phyloP scores from a whole-genome alignment of 371 early-diverging fungal species.

The Mucor mucedo region DNA sequence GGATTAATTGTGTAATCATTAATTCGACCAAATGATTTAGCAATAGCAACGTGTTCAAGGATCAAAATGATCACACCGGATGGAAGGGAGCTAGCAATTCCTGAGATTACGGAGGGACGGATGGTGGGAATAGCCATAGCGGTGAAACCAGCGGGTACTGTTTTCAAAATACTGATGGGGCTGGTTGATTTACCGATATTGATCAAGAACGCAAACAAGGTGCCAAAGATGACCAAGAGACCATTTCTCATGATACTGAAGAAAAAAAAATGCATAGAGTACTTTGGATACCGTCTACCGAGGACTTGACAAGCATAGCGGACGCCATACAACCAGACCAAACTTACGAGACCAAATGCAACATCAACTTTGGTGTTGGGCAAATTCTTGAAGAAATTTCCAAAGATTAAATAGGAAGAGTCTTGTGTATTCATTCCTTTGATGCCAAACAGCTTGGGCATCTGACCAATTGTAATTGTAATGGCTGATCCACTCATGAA shows the following conservation, averaged over 20 bases:
- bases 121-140: slow-evolving; percentile 62
- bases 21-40: slow-evolving; percentile 79
- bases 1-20: slow-evolving; percentile 69
- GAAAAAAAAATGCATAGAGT: slow-evolving; percentile 49
- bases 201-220: slow-evolving; percentile 50
- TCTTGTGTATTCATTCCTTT: slow-evolving; percentile 65
- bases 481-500: slow-evolving; percentile 83
- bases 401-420: slow-evolving; percentile 60
- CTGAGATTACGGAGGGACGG: slow-evolving; percentile 39
- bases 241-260: slow-evolving; percentile 60
- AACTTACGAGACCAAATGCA: slow-evolving; percentile 55
- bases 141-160: slow-evolving; percentile 74
- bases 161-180: slow-evolving; percentile 67
- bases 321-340: slow-evolving; percentile 56
- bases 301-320: slow-evolving; percentile 46
- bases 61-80: slow-evolving; percentile 76
- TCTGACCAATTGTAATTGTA: slow-evolving; percentile 80
- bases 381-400: slow-evolving; percentile 56
- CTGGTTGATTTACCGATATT: slow-evolving; percentile 47
- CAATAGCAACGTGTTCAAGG: slow-evolving; percentile 86
- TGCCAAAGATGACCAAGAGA: slow-evolving; percentile 52
- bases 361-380: slow-evolving; percentile 56
- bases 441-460: slow-evolving; percentile 79
- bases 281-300: slow-evolving; percentile 48
- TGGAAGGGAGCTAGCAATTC: slow-evolving; percentile 58